Evolutionary conservation across 2,329 filamentous ascomycete species (phyloP), one percentile per base, ranked within the genome.

Genomic region (Fusarium sp.): DNA sequence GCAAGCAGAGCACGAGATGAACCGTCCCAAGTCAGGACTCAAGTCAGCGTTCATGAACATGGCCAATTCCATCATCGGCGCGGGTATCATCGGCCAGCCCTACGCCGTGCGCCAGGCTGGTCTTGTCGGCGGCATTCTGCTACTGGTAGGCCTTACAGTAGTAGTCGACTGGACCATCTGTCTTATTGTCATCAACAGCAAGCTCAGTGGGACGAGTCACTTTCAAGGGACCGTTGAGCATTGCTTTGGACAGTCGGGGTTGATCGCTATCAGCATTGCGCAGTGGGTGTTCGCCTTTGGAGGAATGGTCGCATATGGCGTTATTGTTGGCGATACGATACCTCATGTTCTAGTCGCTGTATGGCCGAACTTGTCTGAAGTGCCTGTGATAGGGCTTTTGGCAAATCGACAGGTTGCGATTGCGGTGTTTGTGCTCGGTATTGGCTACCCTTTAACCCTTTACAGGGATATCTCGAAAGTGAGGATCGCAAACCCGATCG

Each of bases 281-380:
- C 96, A 99, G 83, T 99, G 95, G 95, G 91, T 94, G 29, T 99
- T 99, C 85, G 96, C 96, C 5, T 99, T 98, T 84, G 96, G 96
- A 60, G 96, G 96, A 70, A 99, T 99, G 96, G 90, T 99, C 59
- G 96, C 96, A 16, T 99, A 98, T 80, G 96, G 94, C 72, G 94
- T 99, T 76, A 98, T 99, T 76, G 92, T 99, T 12, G 96, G 96
- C 64, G 96, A 99, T 80, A 94, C 93, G 1, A 98, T 99, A 77
- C 96, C 96, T 6, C 93, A 94, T 79, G 96, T 99, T 49, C 80
- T 98, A 75, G 83, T 86, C 49, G 93, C 94, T 7, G 80, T 98
- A 8, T 97, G 95, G 83, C 94, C 96, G 1, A 88, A 88, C 5
- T 78, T 98, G 63, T 82, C 84, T 41, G 84, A 90, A 30, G 89